Percentiles rank a stretch among this genome's conserved stretches.
phyloP scores from a whole-genome alignment of 1,284 basidiomycete species.

The Phenoliferia sp. region DNA sequence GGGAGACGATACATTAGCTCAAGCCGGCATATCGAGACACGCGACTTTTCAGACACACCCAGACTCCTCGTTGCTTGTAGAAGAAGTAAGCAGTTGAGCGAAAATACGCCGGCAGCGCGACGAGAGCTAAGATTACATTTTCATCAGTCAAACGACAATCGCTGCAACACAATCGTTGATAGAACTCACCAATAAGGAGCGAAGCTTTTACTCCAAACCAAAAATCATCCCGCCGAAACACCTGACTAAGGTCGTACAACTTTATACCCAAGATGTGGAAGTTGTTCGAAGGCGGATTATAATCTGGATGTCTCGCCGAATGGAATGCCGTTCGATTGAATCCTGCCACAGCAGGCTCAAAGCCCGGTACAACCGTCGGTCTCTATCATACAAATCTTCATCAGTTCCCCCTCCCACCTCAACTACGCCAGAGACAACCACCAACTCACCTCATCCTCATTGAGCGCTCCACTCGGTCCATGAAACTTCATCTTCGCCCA shows the following conservation, averaged over 20 bases:
- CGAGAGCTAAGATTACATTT: neutral
- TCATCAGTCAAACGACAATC: neutral
- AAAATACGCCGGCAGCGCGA: slow-evolving; percentile 26
- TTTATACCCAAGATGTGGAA: slow-evolving; percentile 38
- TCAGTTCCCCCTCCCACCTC: neutral
- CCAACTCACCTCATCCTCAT: slow-evolving; percentile 24
- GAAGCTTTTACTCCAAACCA: slow-evolving; percentile 77
- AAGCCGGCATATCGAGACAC: slow-evolving; percentile 7
- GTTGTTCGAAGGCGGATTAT: slow-evolving; percentile 39
- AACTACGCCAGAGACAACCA: neutral
- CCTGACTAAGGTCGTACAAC: slow-evolving; percentile 32
- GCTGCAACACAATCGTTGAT: neutral
- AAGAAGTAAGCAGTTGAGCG: slow-evolving; percentile 35
- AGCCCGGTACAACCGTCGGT: slow-evolving; percentile 51
- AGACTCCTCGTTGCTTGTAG: slow-evolving; percentile 36
- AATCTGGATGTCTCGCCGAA: slow-evolving; percentile 43
- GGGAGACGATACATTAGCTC: neutral
- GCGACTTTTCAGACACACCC: slow-evolving; percentile 31
- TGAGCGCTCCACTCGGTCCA: neutral
- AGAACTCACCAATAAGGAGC: slow-evolving; percentile 52
- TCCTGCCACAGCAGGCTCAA: slow-evolving; percentile 52
- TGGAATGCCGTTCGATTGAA: slow-evolving; percentile 18
- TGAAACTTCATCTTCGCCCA: slow-evolving; percentile 16
- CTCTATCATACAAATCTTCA: neutral
- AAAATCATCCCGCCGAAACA: slow-evolving; percentile 41